These are phyloP conservation scores for Trypanosoma vivax DNA, from an alignment of 208 protist genomes.

Conservation along the genomic window DNA sequence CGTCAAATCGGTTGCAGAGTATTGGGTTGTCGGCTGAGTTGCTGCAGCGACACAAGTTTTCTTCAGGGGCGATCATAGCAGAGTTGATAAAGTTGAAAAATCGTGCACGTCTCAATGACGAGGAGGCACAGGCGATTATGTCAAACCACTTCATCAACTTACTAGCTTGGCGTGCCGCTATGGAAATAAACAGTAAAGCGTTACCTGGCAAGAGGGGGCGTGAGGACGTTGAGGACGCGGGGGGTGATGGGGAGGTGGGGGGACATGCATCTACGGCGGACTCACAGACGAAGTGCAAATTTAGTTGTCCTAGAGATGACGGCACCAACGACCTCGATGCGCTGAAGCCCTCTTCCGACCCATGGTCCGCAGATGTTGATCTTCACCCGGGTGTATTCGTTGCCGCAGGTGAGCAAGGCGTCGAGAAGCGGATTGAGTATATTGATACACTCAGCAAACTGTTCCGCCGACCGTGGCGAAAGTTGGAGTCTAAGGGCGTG, in stretches of 20 bases:
- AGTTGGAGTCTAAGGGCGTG: background rate
- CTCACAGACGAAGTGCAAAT: too few species aligned
- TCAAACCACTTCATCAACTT: constrained; percentile 87
- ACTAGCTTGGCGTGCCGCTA: constrained; percentile 65
- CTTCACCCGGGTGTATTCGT: background rate
- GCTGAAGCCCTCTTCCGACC: too few species aligned
- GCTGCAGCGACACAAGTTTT: constrained; percentile 55
- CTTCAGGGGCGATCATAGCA: constrained; percentile 44
- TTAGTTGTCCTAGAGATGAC: too few species aligned
- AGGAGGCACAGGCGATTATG: constrained; percentile 60
- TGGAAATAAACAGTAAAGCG: constrained; percentile 49
- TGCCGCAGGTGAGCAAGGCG: constrained; percentile 21
- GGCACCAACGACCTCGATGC: too few species aligned
- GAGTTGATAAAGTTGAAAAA: constrained; percentile 40
- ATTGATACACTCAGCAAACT: background rate
- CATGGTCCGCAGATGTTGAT: too few species aligned
- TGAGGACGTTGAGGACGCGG: background rate
- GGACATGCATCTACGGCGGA: too few species aligned
- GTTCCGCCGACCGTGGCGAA: background rate
- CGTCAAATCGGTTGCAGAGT: constrained; percentile 47
- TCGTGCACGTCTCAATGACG: constrained; percentile 32
- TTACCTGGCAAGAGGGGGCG: background rate
- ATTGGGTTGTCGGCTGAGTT: constrained; percentile 43
- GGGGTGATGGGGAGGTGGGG: background rate
- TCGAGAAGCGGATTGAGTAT: constrained; percentile 49